Percentiles rank a stretch among this genome's conserved stretches.
Conservation (phyloP, 495 filamentous ascomycete species). For the Penicillium argentinense region DNA sequence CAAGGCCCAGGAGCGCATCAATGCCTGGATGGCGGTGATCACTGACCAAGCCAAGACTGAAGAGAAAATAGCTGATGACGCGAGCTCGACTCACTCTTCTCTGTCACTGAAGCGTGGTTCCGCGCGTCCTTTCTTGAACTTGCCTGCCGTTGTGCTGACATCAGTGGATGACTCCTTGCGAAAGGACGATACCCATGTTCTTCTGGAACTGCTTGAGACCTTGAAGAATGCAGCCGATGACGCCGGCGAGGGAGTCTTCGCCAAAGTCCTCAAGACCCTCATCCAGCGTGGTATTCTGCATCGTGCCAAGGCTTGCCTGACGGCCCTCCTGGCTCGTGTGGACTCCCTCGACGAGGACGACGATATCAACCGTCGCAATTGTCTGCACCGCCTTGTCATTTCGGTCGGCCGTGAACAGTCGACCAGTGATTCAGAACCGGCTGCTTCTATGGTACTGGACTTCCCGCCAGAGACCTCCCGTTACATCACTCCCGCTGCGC, state of each 20-base stretch:
- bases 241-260: slow-evolving; percentile 44
- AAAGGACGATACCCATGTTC: slow-evolving; percentile 62
- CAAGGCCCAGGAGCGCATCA: slow-evolving; percentile 71
- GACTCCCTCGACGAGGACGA: slow-evolving; percentile 77
- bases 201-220: slow-evolving; percentile 59
- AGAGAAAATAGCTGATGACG: slow-evolving; percentile 66
- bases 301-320: slow-evolving; percentile 64
- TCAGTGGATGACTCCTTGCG: slow-evolving; percentile 75
- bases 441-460: slow-evolving; percentile 46
- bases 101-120: slow-evolving; percentile 69
- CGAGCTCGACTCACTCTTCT: slow-evolving; percentile 67
- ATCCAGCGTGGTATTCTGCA: slow-evolving; percentile 81
- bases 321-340: slow-evolving; percentile 64
- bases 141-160: slow-evolving; percentile 65
- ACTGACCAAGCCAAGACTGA: slow-evolving; percentile 52
- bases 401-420: slow-evolving; percentile 79
- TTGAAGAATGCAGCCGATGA: slow-evolving; percentile 54
- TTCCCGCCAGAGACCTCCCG: slow-evolving; percentile 53
- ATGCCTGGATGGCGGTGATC: slow-evolving; percentile 84
- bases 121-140: slow-evolving; percentile 66
- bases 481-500: slow-evolving; percentile 75
- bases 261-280: slow-evolving; percentile 70
- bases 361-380: slow-evolving; percentile 92
- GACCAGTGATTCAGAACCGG: slow-evolving; percentile 48
- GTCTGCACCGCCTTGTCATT: slow-evolving; percentile 88